phyloP scores from a whole-genome alignment of 1,284 basidiomycete genomes.

The Irpex sp. region DNA sequence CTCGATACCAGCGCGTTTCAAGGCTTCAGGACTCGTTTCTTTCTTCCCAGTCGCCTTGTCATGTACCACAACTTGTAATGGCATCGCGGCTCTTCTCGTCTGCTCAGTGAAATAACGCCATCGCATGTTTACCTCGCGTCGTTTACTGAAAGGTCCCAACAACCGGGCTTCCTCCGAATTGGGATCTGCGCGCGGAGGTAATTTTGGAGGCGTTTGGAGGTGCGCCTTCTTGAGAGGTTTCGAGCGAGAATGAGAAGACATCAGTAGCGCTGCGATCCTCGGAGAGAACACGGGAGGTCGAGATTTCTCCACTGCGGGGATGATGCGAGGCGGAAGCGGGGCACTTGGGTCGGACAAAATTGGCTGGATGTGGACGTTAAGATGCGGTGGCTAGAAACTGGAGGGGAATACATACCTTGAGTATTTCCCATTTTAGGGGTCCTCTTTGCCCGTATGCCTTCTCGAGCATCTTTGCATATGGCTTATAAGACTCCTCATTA shows the following conservation, averaged over 20 bases:
- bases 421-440: conserved; percentile 61
- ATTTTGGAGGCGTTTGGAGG: conserved; percentile 46
- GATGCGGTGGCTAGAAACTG: conserved; percentile 4
- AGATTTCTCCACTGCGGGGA: conserved; percentile 47
- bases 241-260: conserved; percentile 43
- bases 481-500: conserved; percentile 38
- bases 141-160: conserved; percentile 64
- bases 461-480: conserved; percentile 62
- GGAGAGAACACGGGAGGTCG: conserved; percentile 62
- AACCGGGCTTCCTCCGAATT: conserved; percentile 54
- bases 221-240: conserved; percentile 37
- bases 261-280: conserved; percentile 58
- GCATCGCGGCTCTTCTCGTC: conserved; percentile 52
- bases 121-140: conserved; percentile 69
- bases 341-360: conserved; percentile 43
- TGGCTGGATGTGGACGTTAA: conserved; percentile 37
- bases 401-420: conserved; percentile 40
- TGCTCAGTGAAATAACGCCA: conserved; percentile 61
- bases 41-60: conserved; percentile 7
- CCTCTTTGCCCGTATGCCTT: conserved; percentile 80
- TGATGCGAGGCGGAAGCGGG: conserved; percentile 42
- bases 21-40: conserved; percentile 7
- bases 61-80: conserved; percentile 43
- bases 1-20: conserved; percentile 27
- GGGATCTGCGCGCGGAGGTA: conserved; percentile 56